A percentile compares a stretch with the other conserved stretches of the same genome.
Conservation (phyloP, 2,329 filamentous ascomycete species). For the Hypoxylon sp. region DNA sequence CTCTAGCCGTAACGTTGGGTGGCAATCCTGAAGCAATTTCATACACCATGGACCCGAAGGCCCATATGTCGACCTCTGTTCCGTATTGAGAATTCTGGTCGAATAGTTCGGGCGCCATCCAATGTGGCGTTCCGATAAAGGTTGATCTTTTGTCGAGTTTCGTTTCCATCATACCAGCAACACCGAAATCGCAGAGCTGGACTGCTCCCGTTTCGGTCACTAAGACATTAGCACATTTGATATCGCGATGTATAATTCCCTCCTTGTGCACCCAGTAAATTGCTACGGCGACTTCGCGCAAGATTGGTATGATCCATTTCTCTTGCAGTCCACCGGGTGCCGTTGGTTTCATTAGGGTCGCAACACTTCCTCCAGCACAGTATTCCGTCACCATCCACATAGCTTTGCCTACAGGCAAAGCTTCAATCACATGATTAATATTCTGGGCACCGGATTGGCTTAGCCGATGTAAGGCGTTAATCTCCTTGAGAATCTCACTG, state of each 20-base stretch:
- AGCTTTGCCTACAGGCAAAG: conserved; percentile 81
- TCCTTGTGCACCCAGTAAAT: conserved; percentile 77
- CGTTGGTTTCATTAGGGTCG: conserved; percentile 78
- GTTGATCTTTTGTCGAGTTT: conserved; percentile 84
- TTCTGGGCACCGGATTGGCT: conserved; percentile 82
- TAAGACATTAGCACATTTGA: conserved; percentile 85
- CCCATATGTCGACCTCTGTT: conserved; percentile 86
- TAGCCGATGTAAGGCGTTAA: conserved; percentile 78
- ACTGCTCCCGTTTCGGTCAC: conserved; percentile 83
- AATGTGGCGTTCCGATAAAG: conserved; percentile 86
- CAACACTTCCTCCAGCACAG: conserved; percentile 87
- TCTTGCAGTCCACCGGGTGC: conserved; percentile 76
- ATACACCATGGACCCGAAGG: conserved; percentile 84
- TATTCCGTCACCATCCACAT: conserved; percentile 94
- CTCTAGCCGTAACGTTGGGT: conserved; percentile 74
- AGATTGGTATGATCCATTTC: conserved; percentile 78
- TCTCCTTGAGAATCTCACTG: conserved; percentile 78
- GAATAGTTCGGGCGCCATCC: conserved; percentile 88
- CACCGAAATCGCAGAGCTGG: conserved; percentile 88
- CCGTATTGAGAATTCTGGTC: conserved; percentile 76
- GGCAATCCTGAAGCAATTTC: conserved; percentile 86
- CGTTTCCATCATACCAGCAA: conserved; percentile 82
- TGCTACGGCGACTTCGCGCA: conserved; percentile 76
- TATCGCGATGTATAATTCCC: conserved; percentile 79
- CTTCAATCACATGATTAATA: conserved; percentile 86